phyloP scores from a whole-genome alignment of 2,329 filamentous ascomycete species.

The Exserohilum rostratum region DNA sequence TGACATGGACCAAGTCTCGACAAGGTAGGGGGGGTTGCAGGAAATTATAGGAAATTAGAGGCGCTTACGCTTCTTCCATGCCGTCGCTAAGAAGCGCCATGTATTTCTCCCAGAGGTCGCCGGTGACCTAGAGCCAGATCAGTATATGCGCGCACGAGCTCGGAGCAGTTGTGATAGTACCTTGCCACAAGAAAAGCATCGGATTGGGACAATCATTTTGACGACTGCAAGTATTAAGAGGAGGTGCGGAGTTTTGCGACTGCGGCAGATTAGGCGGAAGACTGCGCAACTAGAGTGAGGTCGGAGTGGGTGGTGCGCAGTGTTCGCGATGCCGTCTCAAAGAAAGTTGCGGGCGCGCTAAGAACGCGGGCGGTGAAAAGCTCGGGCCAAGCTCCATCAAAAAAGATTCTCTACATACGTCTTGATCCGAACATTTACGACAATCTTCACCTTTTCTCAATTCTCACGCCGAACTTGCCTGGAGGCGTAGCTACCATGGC shows the following conservation, averaged over 20 bases:
- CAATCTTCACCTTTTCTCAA: conserved; percentile 3
- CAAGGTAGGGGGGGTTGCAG: neutral
- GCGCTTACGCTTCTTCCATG: conserved; percentile 43
- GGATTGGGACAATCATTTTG: conserved; percentile 97
- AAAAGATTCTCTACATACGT: conserved; percentile 24
- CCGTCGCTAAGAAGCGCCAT: conserved; percentile 80
- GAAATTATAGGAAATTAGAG: neutral
- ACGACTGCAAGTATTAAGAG: neutral
- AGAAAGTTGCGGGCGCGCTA: conserved; percentile 43
- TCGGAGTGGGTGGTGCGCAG: conserved; percentile 19
- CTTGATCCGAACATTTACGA: conserved; percentile 5
- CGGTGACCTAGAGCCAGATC: conserved; percentile 73
- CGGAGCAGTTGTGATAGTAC: conserved; percentile 56
- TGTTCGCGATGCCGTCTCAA: conserved; percentile 32
- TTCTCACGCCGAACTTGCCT: neutral
- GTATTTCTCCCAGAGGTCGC: conserved; percentile 97
- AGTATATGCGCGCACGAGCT: conserved; percentile 26
- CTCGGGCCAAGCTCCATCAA: conserved; percentile 37
- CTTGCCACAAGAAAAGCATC: conserved; percentile 99
- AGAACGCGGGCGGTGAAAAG: conserved; percentile 40
- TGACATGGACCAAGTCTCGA: neutral
- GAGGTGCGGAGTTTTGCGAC: conserved; percentile 1
- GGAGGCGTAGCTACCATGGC: conserved; percentile 27
- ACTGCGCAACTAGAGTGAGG: conserved; percentile 2
- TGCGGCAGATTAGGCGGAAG: neutral